Conservation (phyloP, 768 basidiomycete species). For the Mycena belliarum region DNA sequence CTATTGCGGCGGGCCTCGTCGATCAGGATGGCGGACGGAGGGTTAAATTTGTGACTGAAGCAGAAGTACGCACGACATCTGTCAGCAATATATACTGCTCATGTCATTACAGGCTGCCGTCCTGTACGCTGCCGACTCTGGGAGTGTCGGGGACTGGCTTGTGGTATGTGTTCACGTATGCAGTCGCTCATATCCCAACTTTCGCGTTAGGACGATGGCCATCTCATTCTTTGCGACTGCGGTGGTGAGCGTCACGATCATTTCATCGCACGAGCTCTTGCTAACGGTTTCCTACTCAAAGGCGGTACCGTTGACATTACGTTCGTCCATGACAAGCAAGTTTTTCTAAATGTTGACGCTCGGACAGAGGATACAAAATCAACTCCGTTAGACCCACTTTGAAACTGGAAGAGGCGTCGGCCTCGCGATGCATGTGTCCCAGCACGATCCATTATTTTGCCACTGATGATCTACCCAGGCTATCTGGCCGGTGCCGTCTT, state of each 20-base stretch:
- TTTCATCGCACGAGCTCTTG: not conserved
- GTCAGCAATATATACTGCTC: not conserved
- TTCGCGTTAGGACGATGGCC: slow-evolving; percentile 17
- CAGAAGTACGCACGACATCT: slow-evolving; percentile 7
- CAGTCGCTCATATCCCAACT: not conserved
- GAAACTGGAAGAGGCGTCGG: slow-evolving; percentile 19
- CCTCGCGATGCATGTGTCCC: slow-evolving; percentile 21
- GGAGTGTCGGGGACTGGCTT: slow-evolving; percentile 24
- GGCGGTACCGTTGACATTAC: slow-evolving; percentile 26
- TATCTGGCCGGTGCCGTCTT: slow-evolving; percentile 26
- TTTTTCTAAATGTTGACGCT: not conserved
- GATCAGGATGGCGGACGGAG: slow-evolving; percentile 18
- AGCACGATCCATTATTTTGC: not conserved
- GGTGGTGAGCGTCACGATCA: slow-evolving; percentile 25
- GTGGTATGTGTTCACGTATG: slow-evolving; percentile 9
- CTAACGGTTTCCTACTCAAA: not conserved
- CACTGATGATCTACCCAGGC: slow-evolving; percentile 7
- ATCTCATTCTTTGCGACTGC: slow-evolving; percentile 32
- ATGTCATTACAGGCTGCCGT: slow-evolving; percentile 20
- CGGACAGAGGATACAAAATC: slow-evolving; percentile 22
- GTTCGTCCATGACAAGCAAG: not conserved
- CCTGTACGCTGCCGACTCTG: slow-evolving; percentile 23
- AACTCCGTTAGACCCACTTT: slow-evolving; percentile 9
- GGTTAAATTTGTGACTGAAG: slow-evolving; percentile 25
- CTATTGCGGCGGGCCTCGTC: slow-evolving; percentile 24